phyloP scores from a whole-genome alignment of 1,284 basidiomycete species.

The Austroboletus novae-zelandiae region DNA sequence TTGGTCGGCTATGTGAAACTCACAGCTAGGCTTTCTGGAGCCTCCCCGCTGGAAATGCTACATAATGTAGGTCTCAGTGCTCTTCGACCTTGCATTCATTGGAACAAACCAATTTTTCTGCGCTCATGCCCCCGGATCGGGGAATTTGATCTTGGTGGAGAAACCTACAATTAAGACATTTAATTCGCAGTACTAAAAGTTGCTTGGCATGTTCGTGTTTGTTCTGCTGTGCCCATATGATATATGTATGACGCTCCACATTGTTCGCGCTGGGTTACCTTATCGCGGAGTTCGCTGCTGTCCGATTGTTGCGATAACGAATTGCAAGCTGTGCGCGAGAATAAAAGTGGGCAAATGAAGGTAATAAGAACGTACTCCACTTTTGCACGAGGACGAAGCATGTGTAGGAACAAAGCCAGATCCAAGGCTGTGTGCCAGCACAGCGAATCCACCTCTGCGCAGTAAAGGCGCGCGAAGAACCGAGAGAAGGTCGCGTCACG shows the following conservation, averaged over 20 bases:
- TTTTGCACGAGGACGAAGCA: slow-evolving; percentile 4
- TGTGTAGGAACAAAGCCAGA: neutral
- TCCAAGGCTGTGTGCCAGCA: slow-evolving; percentile 1
- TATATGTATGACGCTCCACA: neutral
- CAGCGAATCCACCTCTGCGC: neutral
- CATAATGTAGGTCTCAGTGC: too few relatives aligned
- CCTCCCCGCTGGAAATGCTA: too few relatives aligned
- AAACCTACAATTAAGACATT: neutral
- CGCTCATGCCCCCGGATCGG: neutral
- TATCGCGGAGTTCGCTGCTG: neutral
- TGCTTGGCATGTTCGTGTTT: neutral
- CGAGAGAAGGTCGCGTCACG: slow-evolving; percentile 3
- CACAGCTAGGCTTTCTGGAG: slow-evolving; percentile 18
- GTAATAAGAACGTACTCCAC: slow-evolving; percentile 3
- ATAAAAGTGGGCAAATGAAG: neutral
- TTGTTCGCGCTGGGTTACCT: neutral
- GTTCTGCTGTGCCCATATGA: neutral
- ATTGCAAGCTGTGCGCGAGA: neutral
- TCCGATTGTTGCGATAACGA: slow-evolving; percentile 4
- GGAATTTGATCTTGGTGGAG: neutral
- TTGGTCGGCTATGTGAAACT: slow-evolving; percentile 30
- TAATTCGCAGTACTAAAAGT: neutral
- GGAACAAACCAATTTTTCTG: too few relatives aligned
- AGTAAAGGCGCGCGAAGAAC: slow-evolving; percentile 4
- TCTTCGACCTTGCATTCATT: too few relatives aligned